Evolutionary conservation across 2,329 filamentous ascomycete species (phyloP), one percentile per base, ranked within the genome.

Genomic region (Hawksworthiomyces lignivorus): DNA sequence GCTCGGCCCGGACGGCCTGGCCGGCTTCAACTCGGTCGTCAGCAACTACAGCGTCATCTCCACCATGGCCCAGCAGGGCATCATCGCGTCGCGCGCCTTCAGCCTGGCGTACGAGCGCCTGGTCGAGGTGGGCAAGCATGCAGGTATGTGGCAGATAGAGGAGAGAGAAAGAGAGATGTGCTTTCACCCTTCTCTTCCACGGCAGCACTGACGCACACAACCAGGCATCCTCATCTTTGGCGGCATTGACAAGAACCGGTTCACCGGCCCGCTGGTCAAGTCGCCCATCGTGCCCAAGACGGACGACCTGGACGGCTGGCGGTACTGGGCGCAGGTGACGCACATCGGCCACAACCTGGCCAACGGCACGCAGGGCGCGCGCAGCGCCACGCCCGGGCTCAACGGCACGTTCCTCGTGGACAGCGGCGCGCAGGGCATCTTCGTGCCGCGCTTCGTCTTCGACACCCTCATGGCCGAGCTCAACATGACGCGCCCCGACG

Each of bases 361-460:
- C 12, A 26, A 29, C 9, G 15, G 21, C 18, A 22, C 19, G 11
- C 12, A 18, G n/a, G 17, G 34, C 12, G 29, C 18, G 17, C 19
- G 30, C 17, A 22, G 19, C 19, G 7, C 26, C 4, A 36, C 29
- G 18, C 12, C 3, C 9, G 29, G 29, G 19, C 34, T 15, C 9
- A 17, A 35, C 12, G 29, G 24, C 8, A 36, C 35, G 26, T 44
- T 30, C 36, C 24, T 40, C 24, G 4, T 36, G 3, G 42, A 40
- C 42, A 44, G 42, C 33, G 36, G 42, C 20, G 40, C 42, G 12
- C 39, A 31, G 15, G 42, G 42, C 19, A 15, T 44, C 27, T 44
- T 36, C 32, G 32, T 44, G 11, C 11, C 22, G 19, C 36, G 36
- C 15, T 15, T n/a, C 32, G n/a, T 30, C 21, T 36, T 31, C 26